Base-by-base conservation (phyloP, 1,284 basidiomycete genomes). In the Apiotrichum porosum region DNA sequence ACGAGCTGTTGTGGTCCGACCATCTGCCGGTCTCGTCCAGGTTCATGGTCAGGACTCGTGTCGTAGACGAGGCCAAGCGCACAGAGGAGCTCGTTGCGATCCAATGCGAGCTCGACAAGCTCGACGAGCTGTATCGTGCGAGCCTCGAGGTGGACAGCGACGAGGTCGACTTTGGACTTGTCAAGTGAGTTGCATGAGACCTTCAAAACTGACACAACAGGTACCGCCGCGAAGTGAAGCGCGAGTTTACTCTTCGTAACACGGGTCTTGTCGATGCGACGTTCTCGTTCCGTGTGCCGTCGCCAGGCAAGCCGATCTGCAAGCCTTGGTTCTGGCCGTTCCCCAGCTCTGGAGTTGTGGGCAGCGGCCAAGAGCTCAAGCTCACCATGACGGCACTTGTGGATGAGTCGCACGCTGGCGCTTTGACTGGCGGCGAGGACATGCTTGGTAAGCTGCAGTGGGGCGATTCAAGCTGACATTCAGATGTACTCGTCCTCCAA, bases 81-180 rank as follows among this genome's bases (percentile, higher is more conserved):
- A 48, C 39, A 32, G 71, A 76, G 40, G 60, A 60, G 10, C 60
- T 79, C 8, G 57, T 77, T 15, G 53, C 43, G 4, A 65, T 74
- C 38, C 58, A 62, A 30, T 44, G 54, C 28, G 74, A 69, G 46
- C 60, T 81, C 40, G 64, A 73, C 21, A 62, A 58, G 19, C 61
- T 81, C 17, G 71, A 75, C 37, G 65, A 61, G 28, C 59, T 68
- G 3, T 78, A 75, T 52, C 74, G 78, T 9, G 74, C 75, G 18
- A 72, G 74, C n/a, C 53, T 78, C 45, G 75, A 74, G 51, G 76
- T 77, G 42, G 71, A 71, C 4, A 71, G 66, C 45, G 71, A 74
- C 28, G 75, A 78, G 32, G 54, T 81, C 33, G 71, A 73, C 15
- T 66, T 80, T 51, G 67, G 66, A 1, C 49, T 58, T 3, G 47